Evolutionary conservation across 2,329 filamentous ascomycete genomes (phyloP).

Genomic region (Fusarium musae): DNA sequence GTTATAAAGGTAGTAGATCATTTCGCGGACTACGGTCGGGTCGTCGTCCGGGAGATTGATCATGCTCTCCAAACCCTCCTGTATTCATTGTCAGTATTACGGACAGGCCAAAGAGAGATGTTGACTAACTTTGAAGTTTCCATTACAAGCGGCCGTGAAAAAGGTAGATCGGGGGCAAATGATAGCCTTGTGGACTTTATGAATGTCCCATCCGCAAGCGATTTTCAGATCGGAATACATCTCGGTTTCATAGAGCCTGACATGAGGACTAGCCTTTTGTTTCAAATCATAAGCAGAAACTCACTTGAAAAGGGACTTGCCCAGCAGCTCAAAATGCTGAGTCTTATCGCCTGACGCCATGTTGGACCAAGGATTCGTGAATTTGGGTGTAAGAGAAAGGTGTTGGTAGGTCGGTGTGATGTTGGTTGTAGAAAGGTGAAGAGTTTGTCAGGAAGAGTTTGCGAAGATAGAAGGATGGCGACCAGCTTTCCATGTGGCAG

Average conservation of each 20-base stretch:
- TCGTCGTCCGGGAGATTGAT: conserved; percentile 18
- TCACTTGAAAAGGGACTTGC: not conserved
- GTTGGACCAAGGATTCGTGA: not conserved
- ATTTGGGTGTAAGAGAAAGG: not conserved
- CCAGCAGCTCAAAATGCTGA: not conserved
- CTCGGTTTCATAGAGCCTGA: not conserved
- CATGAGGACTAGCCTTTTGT: not conserved
- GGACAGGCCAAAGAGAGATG: not conserved
- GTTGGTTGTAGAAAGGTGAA: not conserved
- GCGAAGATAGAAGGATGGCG: not conserved
- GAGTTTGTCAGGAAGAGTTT: not conserved
- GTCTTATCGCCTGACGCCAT: not conserved
- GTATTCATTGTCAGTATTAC: not conserved
- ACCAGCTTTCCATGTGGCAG: not conserved
- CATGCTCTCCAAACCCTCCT: not conserved
- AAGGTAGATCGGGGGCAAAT: not conserved
- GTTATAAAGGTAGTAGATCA: conserved; percentile 14
- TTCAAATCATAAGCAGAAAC: not conserved
- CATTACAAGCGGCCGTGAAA: not conserved
- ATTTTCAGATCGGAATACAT: not conserved
- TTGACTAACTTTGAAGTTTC: not conserved
- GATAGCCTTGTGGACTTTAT: not conserved
- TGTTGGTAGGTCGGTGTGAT: not conserved
- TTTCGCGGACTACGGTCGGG: not conserved
- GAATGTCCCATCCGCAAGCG: rapidly evolving